Base-by-base conservation (phyloP, 257 asterid genomes). In the Nicotiana attenuata region DNA sequence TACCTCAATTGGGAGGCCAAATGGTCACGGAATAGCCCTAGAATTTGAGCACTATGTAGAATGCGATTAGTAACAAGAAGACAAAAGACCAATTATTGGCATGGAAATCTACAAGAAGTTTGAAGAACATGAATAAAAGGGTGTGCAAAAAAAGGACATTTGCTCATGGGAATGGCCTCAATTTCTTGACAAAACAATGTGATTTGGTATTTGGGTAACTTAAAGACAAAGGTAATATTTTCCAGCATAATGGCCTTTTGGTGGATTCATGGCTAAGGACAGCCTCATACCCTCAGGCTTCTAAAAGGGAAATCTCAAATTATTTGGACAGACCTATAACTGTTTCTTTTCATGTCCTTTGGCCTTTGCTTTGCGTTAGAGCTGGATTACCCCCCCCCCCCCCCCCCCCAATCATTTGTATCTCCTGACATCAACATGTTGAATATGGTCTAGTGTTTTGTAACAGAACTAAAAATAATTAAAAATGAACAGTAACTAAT, bases 381-480 rank as follows among this genome's bases (percentile, higher is more conserved):
- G 38, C 38, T 47, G 22, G 57, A 14, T 20, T 45, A 14, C 0
- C 3, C 3, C 35, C 41, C 19, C 78, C 2, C 6, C 6, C 33
- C 38, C 19, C 8, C 7, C 7, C 22, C 45, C n/a, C 78, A 47
- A 73, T 22, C 78, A 73, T 73, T 73, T 73, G 78, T 47, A 47
- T 22, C 38, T 73, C 78, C 78, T 73, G 38, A 73, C 38, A 73
- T 45, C 78, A 71, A 45, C 78, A 71, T 71, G 78, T 3, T 45
- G 15, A 71, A 13, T 71, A 45, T 45, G 35, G 47, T 57, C 31
- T 45, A 71, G 60, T 45, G 38, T 45, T 71, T 41, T 71, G 78
- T 71, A 45, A 45, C 38, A 45, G 4, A 45, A 69, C 3, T 10
- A 38, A n/a, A 10, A 20, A 71, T 41, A 41, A 20, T 41, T 13